phyloP scores from a whole-genome alignment of 306 rosid genomes.

The Gynostemma pentaphyllum region DNA sequence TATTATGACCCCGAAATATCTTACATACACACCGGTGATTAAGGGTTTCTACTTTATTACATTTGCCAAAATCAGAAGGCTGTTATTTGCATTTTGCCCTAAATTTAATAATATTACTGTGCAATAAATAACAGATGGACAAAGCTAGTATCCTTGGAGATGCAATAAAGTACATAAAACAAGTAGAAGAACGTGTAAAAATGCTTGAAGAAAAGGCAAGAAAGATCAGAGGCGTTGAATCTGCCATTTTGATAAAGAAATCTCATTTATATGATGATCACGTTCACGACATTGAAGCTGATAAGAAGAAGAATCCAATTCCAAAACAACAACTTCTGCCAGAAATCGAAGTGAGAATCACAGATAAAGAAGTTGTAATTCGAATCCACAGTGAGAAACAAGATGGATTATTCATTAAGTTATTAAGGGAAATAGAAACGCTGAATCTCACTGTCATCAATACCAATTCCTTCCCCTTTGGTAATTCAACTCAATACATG shows the following conservation, averaged over 20 bases:
- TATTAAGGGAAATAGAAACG: constrained; percentile 40
- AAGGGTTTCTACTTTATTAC: not conserved
- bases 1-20: not conserved
- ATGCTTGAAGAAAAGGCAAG: constrained; percentile 47
- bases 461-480: constrained; percentile 34
- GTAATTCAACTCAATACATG: constrained; percentile 33
- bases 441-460: constrained; percentile 26
- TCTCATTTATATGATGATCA: constrained; percentile 24
- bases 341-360: constrained; percentile 49
- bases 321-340: constrained; percentile 17
- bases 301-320: constrained; percentile 14
- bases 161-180: constrained; percentile 49
- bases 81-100: too few species aligned
- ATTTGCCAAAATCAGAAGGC: not conserved
- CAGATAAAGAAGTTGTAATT: constrained; percentile 49
- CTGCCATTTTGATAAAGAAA: constrained; percentile 26
- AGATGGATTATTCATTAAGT: constrained; percentile 31
- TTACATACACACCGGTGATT: not conserved
- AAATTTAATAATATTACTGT: not conserved
- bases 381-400: constrained; percentile 45
- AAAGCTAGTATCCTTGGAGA: constrained; percentile 36
- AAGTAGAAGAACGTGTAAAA: constrained; percentile 41
- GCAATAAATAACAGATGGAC: not conserved
- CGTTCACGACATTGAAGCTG: constrained; percentile 34
- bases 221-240: constrained; percentile 36